Evolutionary conservation across 2,329 filamentous ascomycete species (phyloP).

Genomic region (Cladorrhinum sp.): DNA sequence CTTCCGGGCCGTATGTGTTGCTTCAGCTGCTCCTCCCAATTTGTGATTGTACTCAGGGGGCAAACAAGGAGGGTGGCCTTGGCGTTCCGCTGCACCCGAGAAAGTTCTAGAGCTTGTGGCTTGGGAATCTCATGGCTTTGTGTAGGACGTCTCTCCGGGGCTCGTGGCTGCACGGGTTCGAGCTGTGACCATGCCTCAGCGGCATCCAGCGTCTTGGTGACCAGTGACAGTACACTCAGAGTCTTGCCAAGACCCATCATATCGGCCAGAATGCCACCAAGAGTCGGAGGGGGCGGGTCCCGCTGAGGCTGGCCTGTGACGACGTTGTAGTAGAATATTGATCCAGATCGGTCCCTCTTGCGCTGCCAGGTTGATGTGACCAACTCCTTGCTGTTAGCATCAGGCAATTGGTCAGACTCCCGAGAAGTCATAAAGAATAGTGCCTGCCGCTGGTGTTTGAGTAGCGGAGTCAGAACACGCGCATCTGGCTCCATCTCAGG

Average conservation of each 20-base stretch:
- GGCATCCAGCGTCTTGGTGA: slow-evolving; percentile 62
- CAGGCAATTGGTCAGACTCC: slow-evolving; percentile 63
- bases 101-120: slow-evolving; percentile 46
- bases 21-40: slow-evolving; percentile 92
- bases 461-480: slow-evolving; percentile 63
- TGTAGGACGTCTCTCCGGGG: slow-evolving; percentile 35
- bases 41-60: slow-evolving; percentile 85
- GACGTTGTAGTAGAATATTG: slow-evolving; percentile 72
- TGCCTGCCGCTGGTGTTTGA: slow-evolving; percentile 87
- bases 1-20: slow-evolving; percentile 66
- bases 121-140: slow-evolving; percentile 38
- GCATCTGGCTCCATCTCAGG: slow-evolving; percentile 66
- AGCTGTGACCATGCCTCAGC: slow-evolving; percentile 60
- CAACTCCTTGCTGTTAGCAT: slow-evolving; percentile 49
- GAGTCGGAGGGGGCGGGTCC: slow-evolving; percentile 60
- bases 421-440: slow-evolving; percentile 80
- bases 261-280: slow-evolving; percentile 74
- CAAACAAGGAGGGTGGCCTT: slow-evolving; percentile 83
- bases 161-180: slow-evolving; percentile 48
- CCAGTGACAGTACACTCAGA: slow-evolving; percentile 76
- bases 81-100: slow-evolving; percentile 60
- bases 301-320: slow-evolving; percentile 70
- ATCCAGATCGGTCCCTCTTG: slow-evolving; percentile 46
- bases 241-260: slow-evolving; percentile 92
- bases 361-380: slow-evolving; percentile 77